Percentiles rank a stretch among this genome's conserved stretches.
Evolutionary conservation across 306 rosid genomes (phyloP).

Genomic region (Citrullus amarus): DNA sequence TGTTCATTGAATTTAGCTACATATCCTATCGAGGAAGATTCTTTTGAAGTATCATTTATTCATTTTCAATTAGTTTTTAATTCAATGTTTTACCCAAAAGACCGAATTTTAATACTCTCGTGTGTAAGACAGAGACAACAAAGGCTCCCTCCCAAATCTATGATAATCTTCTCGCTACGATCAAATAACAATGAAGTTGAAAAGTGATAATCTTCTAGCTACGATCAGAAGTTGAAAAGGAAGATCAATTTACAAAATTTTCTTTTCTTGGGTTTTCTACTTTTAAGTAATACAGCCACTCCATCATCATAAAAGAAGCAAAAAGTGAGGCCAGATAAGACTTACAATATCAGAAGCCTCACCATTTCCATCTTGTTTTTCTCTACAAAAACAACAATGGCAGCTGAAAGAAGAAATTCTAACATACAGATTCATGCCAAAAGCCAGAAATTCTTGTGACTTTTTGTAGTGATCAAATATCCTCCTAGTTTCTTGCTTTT

Average conservation of each 20-base stretch:
- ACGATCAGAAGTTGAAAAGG: background rate
- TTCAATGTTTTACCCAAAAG: background rate
- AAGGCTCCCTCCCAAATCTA: background rate
- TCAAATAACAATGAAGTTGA: background rate
- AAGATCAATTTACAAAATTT: conserved; percentile 6
- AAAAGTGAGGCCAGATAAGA: background rate
- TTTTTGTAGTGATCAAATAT: conserved; percentile 81
- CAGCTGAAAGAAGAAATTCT: background rate
- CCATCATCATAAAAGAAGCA: conserved; percentile 1
- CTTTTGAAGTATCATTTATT: background rate
- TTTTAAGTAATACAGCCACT: conserved; percentile 5
- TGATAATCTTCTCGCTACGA: background rate
- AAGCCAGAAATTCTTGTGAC: conserved; percentile 87
- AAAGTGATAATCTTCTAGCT: background rate
- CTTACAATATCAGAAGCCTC: background rate
- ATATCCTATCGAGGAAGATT: no score
- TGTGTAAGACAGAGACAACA: background rate
- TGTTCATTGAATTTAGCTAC: background rate
- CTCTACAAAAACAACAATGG: background rate
- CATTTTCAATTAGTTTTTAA: background rate
- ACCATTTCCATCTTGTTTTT: background rate
- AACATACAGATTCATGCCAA: conserved; percentile 35
- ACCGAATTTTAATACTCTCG: background rate
- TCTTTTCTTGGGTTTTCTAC: background rate
- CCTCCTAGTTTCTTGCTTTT: conserved; percentile 78